Evolutionary conservation across 2,329 filamentous ascomycete genomes (phyloP).

Genomic region (Fusarium anguioides): DNA sequence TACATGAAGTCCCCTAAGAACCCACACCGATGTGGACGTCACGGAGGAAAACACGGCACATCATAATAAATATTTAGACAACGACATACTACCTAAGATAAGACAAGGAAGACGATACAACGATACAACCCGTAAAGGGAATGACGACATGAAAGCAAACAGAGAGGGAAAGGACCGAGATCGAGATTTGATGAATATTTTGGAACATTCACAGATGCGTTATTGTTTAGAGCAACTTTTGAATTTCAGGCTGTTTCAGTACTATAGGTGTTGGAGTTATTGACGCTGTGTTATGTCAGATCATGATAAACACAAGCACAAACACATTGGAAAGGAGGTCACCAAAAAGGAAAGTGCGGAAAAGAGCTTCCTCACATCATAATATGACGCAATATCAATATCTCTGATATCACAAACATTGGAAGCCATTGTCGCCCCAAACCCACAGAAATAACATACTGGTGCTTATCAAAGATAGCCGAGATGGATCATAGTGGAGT

Average conservation of each 20-base stretch:
- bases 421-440: background rate
- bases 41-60: slow-evolving; percentile 51
- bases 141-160: slow-evolving; percentile 30
- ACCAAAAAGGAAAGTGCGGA: background rate
- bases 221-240: slow-evolving; percentile 4
- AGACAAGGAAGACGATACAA: slow-evolving; percentile 14
- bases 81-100: slow-evolving; percentile 7
- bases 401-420: background rate
- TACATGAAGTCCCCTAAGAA: slow-evolving; percentile 71
- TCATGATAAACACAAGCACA: background rate
- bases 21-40: slow-evolving; percentile 67
- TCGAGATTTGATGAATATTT: background rate
- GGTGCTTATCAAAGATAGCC: background rate
- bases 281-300: background rate
- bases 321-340: background rate
- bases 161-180: background rate
- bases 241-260: background rate
- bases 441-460: background rate
- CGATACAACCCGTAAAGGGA: slow-evolving; percentile 9
- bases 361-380: background rate
- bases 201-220: background rate
- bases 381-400: slow-evolving; percentile 23
- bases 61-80: slow-evolving; percentile 15
- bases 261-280: background rate
- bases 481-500: background rate